Evolutionary conservation across 2,329 filamentous ascomycete species (phyloP).

Genomic region (Catunica adiposa): DNA sequence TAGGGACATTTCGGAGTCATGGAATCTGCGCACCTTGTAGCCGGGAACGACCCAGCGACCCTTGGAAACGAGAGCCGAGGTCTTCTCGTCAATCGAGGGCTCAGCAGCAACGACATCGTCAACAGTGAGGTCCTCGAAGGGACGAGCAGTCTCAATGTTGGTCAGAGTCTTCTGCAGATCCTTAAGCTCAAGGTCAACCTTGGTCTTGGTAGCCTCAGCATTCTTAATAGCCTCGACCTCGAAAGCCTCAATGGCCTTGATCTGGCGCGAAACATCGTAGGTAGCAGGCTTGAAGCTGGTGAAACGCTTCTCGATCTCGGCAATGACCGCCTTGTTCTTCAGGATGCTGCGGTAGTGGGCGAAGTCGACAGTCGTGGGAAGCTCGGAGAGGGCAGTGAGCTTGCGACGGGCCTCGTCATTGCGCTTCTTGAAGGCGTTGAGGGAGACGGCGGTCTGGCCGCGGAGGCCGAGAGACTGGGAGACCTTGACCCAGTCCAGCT

Average conservation of each 20-base stretch:
- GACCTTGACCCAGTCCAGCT: constrained; percentile 98
- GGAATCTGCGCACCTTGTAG: constrained; percentile 67
- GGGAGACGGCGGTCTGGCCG: constrained; percentile 79
- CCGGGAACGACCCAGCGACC: constrained; percentile 95
- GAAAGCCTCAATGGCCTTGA: constrained; percentile 97
- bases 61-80: constrained; percentile 84
- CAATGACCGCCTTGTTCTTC: constrained; percentile 89
- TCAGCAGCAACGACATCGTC: constrained; percentile 89
- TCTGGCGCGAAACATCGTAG: constrained; percentile 83
- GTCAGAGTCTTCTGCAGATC: constrained; percentile 86
- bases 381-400: constrained; percentile 67
- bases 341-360: constrained; percentile 75
- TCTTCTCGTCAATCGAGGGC: constrained; percentile 96
- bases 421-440: constrained; percentile 97
- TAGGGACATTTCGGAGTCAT: background rate
- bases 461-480: constrained; percentile 87
- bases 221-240: constrained; percentile 95
- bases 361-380: constrained; percentile 81
- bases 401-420: constrained; percentile 97
- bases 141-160: constrained; percentile 92
- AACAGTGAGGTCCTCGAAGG: constrained; percentile 94
- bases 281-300: constrained; percentile 75
- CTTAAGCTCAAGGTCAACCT: constrained; percentile 87
- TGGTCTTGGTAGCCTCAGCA: constrained; percentile 88
- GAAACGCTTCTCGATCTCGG: constrained; percentile 97